These are phyloP conservation scores for Gracilaria gracilis DNA, from an alignment of 23 red algal genomes.

Conservation along the genomic window DNA sequence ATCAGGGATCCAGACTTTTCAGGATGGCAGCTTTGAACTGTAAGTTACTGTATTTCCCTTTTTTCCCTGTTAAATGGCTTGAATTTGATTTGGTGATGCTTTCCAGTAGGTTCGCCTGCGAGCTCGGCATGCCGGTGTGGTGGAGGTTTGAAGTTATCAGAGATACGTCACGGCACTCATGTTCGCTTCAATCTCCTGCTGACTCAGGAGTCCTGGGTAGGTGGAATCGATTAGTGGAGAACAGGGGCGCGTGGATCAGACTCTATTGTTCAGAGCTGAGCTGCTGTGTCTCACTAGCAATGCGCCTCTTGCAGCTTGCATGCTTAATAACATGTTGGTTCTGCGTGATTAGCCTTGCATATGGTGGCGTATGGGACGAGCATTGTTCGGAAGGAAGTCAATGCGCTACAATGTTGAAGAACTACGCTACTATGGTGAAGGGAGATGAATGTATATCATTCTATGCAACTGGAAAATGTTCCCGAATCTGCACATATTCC, in stretches of 20 bases:
- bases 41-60: no score
- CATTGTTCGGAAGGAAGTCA: slow-evolving; percentile 46
- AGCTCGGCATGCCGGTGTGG: no score
- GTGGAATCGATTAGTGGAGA: not conserved
- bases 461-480: slow-evolving; percentile 52
- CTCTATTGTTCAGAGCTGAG: not conserved
- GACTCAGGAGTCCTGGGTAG: no score
- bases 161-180: no score
- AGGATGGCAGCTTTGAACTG: no score
- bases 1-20: no score
- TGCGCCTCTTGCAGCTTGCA: not conserved
- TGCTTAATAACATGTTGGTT: not conserved
- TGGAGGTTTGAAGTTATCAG: no score
- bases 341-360: not conserved
- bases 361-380: slow-evolving; percentile 9
- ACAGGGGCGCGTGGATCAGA: no score
- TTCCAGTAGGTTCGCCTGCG: no score
- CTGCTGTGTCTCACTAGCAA: not conserved
- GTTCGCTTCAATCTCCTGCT: no score
- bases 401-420: slow-evolving; percentile 50
- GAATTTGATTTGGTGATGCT: no score
- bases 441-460: slow-evolving; percentile 50
- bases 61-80: no score
- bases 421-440: slow-evolving; percentile 28
- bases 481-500: slow-evolving; percentile 57